Evolutionary conservation across 768 basidiomycete genomes (phyloP), one percentile per base, ranked within the genome.

Genomic region (Russula earlei): DNA sequence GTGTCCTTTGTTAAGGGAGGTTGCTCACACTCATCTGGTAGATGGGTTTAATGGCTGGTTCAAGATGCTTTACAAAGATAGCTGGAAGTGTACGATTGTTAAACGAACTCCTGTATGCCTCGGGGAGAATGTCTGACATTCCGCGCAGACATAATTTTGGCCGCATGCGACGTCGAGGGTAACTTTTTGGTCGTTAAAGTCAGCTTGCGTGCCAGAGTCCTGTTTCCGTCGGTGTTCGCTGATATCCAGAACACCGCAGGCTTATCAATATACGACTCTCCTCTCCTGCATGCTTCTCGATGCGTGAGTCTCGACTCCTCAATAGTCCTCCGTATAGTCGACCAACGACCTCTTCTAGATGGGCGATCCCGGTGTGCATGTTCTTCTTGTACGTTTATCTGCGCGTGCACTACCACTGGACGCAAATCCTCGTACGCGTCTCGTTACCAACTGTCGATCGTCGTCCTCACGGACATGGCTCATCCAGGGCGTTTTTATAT

Each of bases 281-380:
- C 72, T 93, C 44, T 92, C 91, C 1, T 90, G 87, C 69, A 91
- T 91, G 87, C 78, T 93, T n/a, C 82, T 93, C 45, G 89, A 92
- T 65, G 88, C 90, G 81, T 88, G 67, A 58, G 82, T 64, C 34
- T 33, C 25, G 43, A 19, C 19, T 12, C 12, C 19, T 12, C 34
- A 10, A 17, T 44, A n/a, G 20, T n/a, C 5, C 4, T 52, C 12
- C 38, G 10, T 53, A 11, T 19, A 24, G 19, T 38, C 31, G 17
- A 41, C 22, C 20, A 10, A 31, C 47, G 4, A 7, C 40, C 33
- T 62, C 56, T 9, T 47, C 33, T 46, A 87, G 85, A 51, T 91
- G 89, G 90, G 91, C 91, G 1, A 93, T 91, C 64, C 91, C 91
- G 24, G 79, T 87, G 12, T 92, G 91, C 68, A 72, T 92, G 67